A percentile compares a stretch with the other conserved stretches of the same genome.
Evolutionary conservation across 164 flowering plant genomes (phyloP).

Genomic region (Piper longum): DNA sequence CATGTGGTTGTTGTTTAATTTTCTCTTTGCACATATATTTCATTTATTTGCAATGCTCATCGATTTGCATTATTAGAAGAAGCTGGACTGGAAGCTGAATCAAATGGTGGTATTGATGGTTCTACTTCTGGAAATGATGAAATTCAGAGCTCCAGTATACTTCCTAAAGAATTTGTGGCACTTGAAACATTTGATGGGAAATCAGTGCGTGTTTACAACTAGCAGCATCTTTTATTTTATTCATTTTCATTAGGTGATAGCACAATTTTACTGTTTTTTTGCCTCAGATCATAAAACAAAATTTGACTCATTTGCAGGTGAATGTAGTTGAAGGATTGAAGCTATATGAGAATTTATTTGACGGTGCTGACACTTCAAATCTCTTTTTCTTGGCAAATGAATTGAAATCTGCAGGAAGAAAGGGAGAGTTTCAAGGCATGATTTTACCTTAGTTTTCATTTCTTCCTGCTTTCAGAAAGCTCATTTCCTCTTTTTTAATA

Average conservation of each 20-base stretch:
- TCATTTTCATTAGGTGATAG: not conserved
- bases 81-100: conserved; percentile 10
- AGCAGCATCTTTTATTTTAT: not conserved
- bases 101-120: conserved; percentile 10
- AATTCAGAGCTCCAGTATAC: conserved; percentile 18
- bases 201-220: conserved; percentile 23
- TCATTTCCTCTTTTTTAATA: not conserved
- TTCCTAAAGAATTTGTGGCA: conserved; percentile 46
- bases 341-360: conserved; percentile 44
- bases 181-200: conserved; percentile 54
- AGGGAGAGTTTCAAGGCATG: conserved; percentile 81
- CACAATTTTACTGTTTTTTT: too few species aligned
- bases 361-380: conserved; percentile 40
- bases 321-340: conserved; percentile 72
- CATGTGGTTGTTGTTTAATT: too few species aligned
- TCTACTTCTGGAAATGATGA: conserved; percentile 16
- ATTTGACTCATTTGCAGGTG: conserved; percentile 22
- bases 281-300: not conserved
- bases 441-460: too few species aligned
- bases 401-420: conserved; percentile 58
- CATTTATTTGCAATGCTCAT: not conserved
- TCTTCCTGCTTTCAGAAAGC: not conserved
- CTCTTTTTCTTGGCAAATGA: conserved; percentile 57
- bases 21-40: too few species aligned
- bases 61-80: conserved; percentile 7